Percentiles rank a stretch among this genome's conserved stretches.
These are phyloP conservation scores for Alternaria sp. DNA, from an alignment of 2,329 filamentous ascomycete species.

Conservation along the genomic window DNA sequence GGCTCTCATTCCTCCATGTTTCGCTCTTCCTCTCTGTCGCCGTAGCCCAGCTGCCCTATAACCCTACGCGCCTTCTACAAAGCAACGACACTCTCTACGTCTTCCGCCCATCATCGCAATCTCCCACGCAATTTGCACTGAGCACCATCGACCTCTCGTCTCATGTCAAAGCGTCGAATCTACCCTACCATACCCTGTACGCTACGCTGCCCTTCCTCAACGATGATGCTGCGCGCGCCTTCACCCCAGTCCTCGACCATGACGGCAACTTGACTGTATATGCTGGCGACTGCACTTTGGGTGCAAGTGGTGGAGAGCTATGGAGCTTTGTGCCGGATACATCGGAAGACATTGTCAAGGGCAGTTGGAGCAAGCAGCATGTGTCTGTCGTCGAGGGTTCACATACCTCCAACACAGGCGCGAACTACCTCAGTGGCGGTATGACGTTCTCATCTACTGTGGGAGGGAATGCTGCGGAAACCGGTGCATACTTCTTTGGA, in stretches of 20 bases:
- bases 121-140: constrained; percentile 62
- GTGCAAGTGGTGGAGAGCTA: constrained; percentile 62
- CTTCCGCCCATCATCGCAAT: constrained; percentile 65
- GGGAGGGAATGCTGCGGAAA: constrained; percentile 62
- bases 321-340: constrained; percentile 71
- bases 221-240: constrained; percentile 62
- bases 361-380: constrained; percentile 63
- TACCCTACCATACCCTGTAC: constrained; percentile 60
- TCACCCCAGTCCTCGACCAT: constrained; percentile 71
- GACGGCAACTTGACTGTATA: constrained; percentile 77
- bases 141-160: constrained; percentile 71
- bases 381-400: constrained; percentile 48
- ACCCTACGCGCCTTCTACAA: constrained; percentile 75
- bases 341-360: constrained; percentile 57
- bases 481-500: constrained; percentile 78
- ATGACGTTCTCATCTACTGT: constrained; percentile 73
- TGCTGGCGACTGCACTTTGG: constrained; percentile 72
- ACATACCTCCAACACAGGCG: constrained; percentile 52
- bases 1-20: neutral
- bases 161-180: constrained; percentile 60
- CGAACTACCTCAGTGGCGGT: constrained; percentile 67
- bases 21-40: constrained; percentile 2
- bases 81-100: constrained; percentile 71
- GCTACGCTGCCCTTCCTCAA: constrained; percentile 70
- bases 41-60: constrained; percentile 72